Percentiles rank a stretch among this genome's conserved stretches.
Evolutionary conservation across 2,329 filamentous ascomycete species (phyloP).

Genomic region (Cercospora zeae-maydis): DNA sequence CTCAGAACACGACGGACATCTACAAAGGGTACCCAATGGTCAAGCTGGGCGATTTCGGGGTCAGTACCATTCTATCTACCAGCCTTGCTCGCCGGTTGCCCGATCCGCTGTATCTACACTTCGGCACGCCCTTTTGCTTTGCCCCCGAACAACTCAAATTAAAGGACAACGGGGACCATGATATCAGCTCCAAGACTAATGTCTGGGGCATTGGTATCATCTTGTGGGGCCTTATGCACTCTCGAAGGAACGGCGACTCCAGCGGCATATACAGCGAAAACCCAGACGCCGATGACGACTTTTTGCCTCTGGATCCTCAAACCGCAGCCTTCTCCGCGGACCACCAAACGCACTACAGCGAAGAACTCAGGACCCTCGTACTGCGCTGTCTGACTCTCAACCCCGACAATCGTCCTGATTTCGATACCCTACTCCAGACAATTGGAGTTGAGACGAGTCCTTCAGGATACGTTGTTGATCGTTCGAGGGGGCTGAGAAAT

Average conservation of each 20-base stretch:
- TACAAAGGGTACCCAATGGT: neutral
- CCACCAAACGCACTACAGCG: neutral
- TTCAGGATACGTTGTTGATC: neutral
- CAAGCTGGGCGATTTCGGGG: constrained; percentile 6
- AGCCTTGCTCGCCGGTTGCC: neutral
- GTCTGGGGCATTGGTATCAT: constrained; percentile 15
- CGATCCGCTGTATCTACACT: neutral
- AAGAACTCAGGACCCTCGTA: neutral
- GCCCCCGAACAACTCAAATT: neutral
- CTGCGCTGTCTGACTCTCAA: neutral
- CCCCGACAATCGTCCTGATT: neutral
- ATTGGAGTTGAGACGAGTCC: neutral
- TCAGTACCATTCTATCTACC: neutral
- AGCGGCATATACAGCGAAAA: neutral
- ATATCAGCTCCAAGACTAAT: constrained; percentile 2
- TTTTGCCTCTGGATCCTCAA: neutral
- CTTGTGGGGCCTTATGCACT: constrained; percentile 8
- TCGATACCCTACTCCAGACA: neutral
- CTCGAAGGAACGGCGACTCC: neutral
- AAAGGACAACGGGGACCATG: neutral
- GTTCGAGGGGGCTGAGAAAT: neutral
- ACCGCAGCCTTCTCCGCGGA: neutral
- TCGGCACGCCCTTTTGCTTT: neutral
- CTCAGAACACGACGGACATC: constrained; percentile 38
- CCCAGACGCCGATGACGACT: neutral